A percentile compares a stretch with the other conserved stretches of the same genome.
Conservation (phyloP, 441 rosid species). For the Populus hybrid region DNA sequence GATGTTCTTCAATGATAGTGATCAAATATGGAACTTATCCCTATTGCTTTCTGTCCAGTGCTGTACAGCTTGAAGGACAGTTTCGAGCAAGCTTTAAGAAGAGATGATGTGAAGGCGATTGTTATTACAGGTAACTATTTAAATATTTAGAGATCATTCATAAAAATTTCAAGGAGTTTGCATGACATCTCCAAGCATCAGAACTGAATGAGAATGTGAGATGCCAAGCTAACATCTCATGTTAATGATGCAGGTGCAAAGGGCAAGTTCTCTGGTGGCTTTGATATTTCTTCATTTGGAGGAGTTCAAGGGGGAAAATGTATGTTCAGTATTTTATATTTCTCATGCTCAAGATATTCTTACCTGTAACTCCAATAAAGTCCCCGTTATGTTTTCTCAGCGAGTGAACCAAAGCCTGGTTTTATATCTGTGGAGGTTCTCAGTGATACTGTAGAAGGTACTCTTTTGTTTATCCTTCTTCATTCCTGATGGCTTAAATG, state of each 20-base stretch:
- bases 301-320: conserved; percentile 56
- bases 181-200: neutral
- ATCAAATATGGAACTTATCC: conserved; percentile 2
- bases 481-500: conserved; percentile 2
- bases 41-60: conserved; percentile 37
- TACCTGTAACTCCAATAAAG: neutral
- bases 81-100: conserved; percentile 68
- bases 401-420: conserved; percentile 56
- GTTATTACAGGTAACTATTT: conserved; percentile 62
- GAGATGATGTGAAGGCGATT: conserved; percentile 94
- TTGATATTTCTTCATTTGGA: conserved; percentile 76
- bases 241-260: conserved; percentile 57
- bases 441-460: conserved; percentile 78
- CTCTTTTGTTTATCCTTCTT: neutral
- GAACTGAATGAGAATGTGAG: conserved; percentile 10
- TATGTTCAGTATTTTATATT: conserved; percentile 22
- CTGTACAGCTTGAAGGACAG: conserved; percentile 70
- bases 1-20: neutral
- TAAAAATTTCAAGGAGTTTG: neutral
- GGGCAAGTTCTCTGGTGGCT: conserved; percentile 96
- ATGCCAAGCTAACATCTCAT: conserved; percentile 15
- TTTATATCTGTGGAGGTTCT: conserved; percentile 57
- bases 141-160: conserved; percentile 2
- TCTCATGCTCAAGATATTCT: conserved; percentile 1
- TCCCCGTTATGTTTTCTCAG: conserved; percentile 36